Percentiles rank a stretch among this genome's conserved stretches.
Conservation (phyloP, 1,139 yeast genomes). For the Blastobotrys capitulatus region DNA sequence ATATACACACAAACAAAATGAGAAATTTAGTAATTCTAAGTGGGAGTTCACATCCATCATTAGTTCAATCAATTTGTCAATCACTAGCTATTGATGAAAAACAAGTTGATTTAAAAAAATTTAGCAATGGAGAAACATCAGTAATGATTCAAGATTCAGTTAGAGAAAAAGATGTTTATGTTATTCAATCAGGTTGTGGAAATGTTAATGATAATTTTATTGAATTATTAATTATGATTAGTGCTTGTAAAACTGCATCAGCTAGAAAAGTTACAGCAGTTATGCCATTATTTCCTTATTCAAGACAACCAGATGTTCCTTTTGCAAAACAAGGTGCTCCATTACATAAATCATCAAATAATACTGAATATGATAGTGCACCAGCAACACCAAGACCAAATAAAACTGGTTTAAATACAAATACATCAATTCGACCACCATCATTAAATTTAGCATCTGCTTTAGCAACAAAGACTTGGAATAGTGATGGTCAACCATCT, state of each 20-base stretch:
- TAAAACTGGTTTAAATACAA: background rate
- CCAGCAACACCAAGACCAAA: slow-evolving; percentile 50
- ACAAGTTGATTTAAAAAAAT: slow-evolving; percentile 50
- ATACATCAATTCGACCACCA: slow-evolving; percentile 5
- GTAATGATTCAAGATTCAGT: slow-evolving; percentile 79
- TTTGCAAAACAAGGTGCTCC: slow-evolving; percentile 68
- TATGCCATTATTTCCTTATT: slow-evolving; percentile 89
- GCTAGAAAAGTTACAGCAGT: slow-evolving; percentile 94
- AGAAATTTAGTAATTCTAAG: slow-evolving; percentile 72
- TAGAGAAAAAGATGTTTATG: slow-evolving; percentile 89
- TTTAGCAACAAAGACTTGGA: slow-evolving; percentile 8
- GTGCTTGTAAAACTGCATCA: slow-evolving; percentile 94
- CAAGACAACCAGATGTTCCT: slow-evolving; percentile 96
- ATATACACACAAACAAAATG: slow-evolving; percentile 37
- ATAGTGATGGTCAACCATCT: slow-evolving; percentile 18
- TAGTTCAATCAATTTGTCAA: slow-evolving; percentile 57
- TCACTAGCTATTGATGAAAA: slow-evolving; percentile 60
- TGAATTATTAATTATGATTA: slow-evolving; percentile 79
- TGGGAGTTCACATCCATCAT: slow-evolving; percentile 67
- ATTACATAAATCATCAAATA: slow-evolving; percentile 31
- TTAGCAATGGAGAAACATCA: slow-evolving; percentile 79
- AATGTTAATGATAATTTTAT: slow-evolving; percentile 87
- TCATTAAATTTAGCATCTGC: slow-evolving; percentile 12
- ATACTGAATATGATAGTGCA: slow-evolving; percentile 48
- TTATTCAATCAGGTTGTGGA: slow-evolving; percentile 77